A percentile compares a stretch with the other conserved stretches of the same genome.
Evolutionary conservation across 352 stramenopile genomes (phyloP).

Genomic region (Globisporangium perplexum): DNA sequence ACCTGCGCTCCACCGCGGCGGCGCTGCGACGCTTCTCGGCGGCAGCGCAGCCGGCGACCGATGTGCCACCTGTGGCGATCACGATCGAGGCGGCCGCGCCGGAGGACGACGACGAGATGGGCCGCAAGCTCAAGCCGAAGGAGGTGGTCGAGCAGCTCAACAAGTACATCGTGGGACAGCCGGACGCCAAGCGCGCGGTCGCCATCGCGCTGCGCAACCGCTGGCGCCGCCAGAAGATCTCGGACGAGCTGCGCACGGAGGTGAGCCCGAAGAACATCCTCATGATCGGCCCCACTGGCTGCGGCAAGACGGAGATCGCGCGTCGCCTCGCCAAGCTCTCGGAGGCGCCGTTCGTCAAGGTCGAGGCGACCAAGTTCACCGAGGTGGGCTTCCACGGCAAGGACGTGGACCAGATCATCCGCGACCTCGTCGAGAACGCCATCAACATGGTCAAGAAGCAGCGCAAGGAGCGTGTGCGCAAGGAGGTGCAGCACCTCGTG

Average conservation of each 20-base stretch:
- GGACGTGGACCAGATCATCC: constrained; percentile 99
- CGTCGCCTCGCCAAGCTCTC: constrained; percentile 95
- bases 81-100: constrained; percentile 17
- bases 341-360: constrained; percentile 97
- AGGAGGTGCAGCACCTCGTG: constrained; percentile 90
- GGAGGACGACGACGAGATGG: constrained; percentile 42
- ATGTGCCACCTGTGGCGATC: constrained; percentile 12
- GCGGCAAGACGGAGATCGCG: constrained; percentile 98
- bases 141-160: constrained; percentile 95
- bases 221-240: constrained; percentile 95
- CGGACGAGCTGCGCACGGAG: constrained; percentile 85
- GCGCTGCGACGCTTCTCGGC: constrained; percentile 23
- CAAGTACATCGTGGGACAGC: constrained; percentile 97
- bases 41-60: constrained; percentile 19
- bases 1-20: neutral
- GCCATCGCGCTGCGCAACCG: constrained; percentile 98
- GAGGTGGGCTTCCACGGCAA: constrained; percentile 99
- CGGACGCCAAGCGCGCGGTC: constrained; percentile 96
- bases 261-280: constrained; percentile 99
- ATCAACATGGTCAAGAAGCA: constrained; percentile 96
- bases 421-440: constrained; percentile 97
- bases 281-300: constrained; percentile 99
- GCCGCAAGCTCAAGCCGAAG: constrained; percentile 84
- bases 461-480: constrained; percentile 89
- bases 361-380: constrained; percentile 99